These are phyloP conservation scores for Monascus ruber DNA, from an alignment of 2,329 filamentous ascomycete genomes.

Conservation along the genomic window DNA sequence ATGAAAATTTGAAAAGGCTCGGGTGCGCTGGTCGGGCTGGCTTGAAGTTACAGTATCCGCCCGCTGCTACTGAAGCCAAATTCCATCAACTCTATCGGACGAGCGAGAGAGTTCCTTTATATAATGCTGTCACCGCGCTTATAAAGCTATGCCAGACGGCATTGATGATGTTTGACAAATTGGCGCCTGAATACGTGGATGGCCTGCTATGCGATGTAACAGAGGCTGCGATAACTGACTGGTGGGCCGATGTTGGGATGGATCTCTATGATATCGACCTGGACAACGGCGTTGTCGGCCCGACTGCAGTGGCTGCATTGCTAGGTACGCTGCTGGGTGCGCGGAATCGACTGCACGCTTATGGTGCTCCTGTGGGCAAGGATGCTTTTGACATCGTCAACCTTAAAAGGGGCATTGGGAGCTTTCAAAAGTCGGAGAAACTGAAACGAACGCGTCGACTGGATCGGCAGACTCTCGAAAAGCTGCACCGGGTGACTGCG, in stretches of 20 bases:
- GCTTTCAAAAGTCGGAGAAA: conserved; percentile 85
- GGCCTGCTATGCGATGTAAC: conserved; percentile 88
- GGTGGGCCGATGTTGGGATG: conserved; percentile 89
- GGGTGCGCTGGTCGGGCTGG: conserved; percentile 86
- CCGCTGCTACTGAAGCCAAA: conserved; percentile 73
- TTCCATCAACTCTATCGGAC: conserved; percentile 85
- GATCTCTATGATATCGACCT: conserved; percentile 91
- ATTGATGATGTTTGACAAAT: conserved; percentile 73
- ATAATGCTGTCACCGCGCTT: conserved; percentile 71
- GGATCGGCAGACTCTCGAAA: conserved; percentile 71
- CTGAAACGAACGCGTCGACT: conserved; percentile 65
- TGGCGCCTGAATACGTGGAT: conserved; percentile 82
- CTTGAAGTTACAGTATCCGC: conserved; percentile 66
- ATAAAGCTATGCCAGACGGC: conserved; percentile 87
- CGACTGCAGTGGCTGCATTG: conserved; percentile 79
- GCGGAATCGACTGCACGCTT: conserved; percentile 76
- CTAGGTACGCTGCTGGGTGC: conserved; percentile 83
- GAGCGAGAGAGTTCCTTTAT: conserved; percentile 68
- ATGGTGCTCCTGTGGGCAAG: conserved; percentile 72
- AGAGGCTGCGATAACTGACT: conserved; percentile 78
- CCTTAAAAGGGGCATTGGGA: conserved; percentile 71
- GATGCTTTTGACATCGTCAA: conserved; percentile 79
- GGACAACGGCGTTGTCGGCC: conserved; percentile 81
- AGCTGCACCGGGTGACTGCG: conserved; percentile 69
- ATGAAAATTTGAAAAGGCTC: conserved; percentile 83